Conservation (phyloP, 768 basidiomycete genomes). For the Tylopilus rubrobrunneus region DNA sequence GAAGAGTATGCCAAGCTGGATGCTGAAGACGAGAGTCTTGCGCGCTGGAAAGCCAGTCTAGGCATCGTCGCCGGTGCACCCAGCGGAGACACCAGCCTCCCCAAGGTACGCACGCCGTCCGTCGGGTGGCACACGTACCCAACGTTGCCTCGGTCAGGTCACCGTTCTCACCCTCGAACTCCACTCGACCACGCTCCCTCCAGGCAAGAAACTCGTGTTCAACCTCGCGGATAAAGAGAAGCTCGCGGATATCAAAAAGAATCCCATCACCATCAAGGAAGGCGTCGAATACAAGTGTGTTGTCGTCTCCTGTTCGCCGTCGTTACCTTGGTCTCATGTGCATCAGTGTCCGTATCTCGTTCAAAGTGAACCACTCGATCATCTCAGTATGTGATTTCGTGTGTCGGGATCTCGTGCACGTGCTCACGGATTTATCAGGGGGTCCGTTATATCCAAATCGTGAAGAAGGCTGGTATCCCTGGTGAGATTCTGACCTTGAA, state of each 20-base stretch:
- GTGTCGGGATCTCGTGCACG: background rate
- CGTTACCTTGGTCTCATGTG: slow-evolving; percentile 1
- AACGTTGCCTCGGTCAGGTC: slow-evolving; percentile 42
- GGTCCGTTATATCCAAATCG: slow-evolving; percentile 84
- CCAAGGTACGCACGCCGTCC: slow-evolving; percentile 51
- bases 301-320: background rate
- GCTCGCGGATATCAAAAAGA: slow-evolving; percentile 63
- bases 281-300: slow-evolving; percentile 84
- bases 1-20: slow-evolving; percentile 87
- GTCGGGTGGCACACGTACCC: slow-evolving; percentile 20
- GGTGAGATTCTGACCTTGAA: slow-evolving; percentile 40
- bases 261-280: slow-evolving; percentile 76
- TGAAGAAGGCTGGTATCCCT: slow-evolving; percentile 72
- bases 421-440: slow-evolving; percentile 45
- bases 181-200: slow-evolving; percentile 64
- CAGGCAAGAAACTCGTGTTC: slow-evolving; percentile 59
- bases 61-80: slow-evolving; percentile 64
- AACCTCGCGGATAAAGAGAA: slow-evolving; percentile 50
- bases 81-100: slow-evolving; percentile 41
- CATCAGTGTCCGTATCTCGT: slow-evolving; percentile 69
- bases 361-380: slow-evolving; percentile 88
- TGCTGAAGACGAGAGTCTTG: slow-evolving; percentile 87
- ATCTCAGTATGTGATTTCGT: slow-evolving; percentile 54
- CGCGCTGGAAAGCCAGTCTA: slow-evolving; percentile 93
- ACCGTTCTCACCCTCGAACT: slow-evolving; percentile 76